Conservation (phyloP, 208 protist genomes). For the Blechomonas ayalai region DNA sequence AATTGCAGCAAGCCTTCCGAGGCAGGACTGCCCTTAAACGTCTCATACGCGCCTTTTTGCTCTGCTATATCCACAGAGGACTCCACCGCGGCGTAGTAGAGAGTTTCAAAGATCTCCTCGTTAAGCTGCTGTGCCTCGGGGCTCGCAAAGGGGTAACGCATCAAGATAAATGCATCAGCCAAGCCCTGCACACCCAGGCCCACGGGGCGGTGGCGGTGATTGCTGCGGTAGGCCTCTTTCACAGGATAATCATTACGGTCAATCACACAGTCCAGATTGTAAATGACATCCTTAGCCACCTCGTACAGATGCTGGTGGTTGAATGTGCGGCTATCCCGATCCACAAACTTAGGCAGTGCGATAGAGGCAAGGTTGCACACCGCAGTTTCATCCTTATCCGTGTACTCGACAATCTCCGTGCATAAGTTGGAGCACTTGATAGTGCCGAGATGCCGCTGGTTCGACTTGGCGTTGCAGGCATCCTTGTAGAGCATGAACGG, state of each 20-base stretch:
- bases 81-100: conserved; percentile 96
- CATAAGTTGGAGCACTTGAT: conserved; percentile 99
- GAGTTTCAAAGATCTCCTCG: conserved; percentile 98
- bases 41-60: conserved; percentile 92
- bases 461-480: conserved; percentile 98
- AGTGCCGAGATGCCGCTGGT: conserved; percentile 99
- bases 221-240: conserved; percentile 90
- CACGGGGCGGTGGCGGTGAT: conserved; percentile 97
- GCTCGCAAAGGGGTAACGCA: conserved; percentile 94
- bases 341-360: conserved; percentile 96
- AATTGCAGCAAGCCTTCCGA: conserved; percentile 97
- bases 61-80: conserved; percentile 89
- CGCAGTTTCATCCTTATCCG: conserved; percentile 94
- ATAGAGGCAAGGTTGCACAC: conserved; percentile 99
- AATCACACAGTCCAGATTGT: conserved; percentile 98
- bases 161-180: conserved; percentile 95
- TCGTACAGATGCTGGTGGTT: conserved; percentile 87
- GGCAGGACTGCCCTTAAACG: conserved; percentile 92
- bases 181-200: conserved; percentile 99
- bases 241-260: conserved; percentile 99
- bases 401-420: conserved; percentile 99
- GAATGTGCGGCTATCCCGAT: conserved; percentile 59
- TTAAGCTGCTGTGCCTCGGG: conserved; percentile 92
- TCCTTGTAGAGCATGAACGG: conserved; percentile 99
- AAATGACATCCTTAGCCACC: conserved; percentile 91